Percentiles rank a stretch among this genome's conserved stretches.
Evolutionary conservation across 306 rosid species (phyloP).

Genomic region (Dryas drummondii): DNA sequence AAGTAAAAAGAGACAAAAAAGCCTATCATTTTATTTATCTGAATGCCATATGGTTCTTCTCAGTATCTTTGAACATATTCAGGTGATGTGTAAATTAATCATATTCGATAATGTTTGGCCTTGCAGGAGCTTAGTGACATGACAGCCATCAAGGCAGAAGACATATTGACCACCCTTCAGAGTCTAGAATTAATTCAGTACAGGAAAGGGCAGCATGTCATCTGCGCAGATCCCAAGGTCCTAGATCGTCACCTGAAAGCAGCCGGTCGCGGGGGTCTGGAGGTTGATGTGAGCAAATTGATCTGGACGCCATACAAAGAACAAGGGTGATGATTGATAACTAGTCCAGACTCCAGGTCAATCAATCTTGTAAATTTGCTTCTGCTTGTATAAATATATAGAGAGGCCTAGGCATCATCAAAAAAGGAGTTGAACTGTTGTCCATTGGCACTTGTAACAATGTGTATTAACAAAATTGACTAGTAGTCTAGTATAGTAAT

Average conservation of each 20-base stretch:
- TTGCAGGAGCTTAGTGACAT: conserved; percentile 96
- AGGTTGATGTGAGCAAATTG: conserved; percentile 89
- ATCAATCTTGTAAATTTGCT: not conserved
- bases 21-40: not conserved
- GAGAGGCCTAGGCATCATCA: conserved; percentile 17
- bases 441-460: not conserved
- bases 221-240: conserved; percentile 96
- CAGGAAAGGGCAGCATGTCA: conserved; percentile 98
- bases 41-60: not conserved
- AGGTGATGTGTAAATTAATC: not conserved
- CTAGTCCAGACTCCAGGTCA: not conserved
- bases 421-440: not conserved
- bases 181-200: conserved; percentile 88
- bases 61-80: not conserved
- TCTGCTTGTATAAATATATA: conserved; percentile 26
- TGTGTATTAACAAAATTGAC: not conserved
- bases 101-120: not conserved
- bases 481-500: not conserved
- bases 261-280: conserved; percentile 95
- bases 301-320: conserved; percentile 99
- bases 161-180: conserved; percentile 85
- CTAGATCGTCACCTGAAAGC: conserved; percentile 97
- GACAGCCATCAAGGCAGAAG: conserved; percentile 98
- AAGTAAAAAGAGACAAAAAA: not conserved
- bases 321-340: conserved; percentile 41